phyloP scores from a whole-genome alignment of 805 yeast genomes.

The Wickerhamomyces mucosus region DNA sequence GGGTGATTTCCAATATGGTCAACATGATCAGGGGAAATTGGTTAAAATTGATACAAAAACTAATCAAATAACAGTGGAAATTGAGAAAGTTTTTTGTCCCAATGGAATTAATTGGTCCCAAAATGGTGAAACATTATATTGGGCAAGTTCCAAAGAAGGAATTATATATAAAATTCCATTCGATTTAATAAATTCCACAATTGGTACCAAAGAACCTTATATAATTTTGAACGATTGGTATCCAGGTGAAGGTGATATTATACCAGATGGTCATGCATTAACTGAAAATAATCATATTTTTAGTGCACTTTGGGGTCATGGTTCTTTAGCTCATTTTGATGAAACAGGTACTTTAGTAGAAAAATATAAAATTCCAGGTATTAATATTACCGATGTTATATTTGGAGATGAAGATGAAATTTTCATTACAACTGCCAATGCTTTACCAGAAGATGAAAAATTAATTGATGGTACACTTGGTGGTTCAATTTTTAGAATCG shows the following conservation, averaged over 20 bases:
- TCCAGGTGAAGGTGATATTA: conserved; percentile 30
- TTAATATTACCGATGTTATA: conserved; percentile 55
- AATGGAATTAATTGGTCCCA: conserved; percentile 61
- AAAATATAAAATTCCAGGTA: conserved; percentile 46
- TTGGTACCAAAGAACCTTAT: conserved; percentile 28
- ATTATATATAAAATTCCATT: conserved; percentile 39
- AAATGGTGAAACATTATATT: conserved; percentile 32
- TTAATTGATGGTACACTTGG: conserved; percentile 31
- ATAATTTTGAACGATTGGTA: conserved; percentile 26
- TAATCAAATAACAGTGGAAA: conserved; percentile 21
- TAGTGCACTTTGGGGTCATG: conserved; percentile 59
- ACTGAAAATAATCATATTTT: conserved; percentile 43
- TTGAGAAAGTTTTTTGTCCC: conserved; percentile 37
- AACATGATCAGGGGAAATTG: conserved; percentile 39
- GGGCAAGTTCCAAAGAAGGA: conserved; percentile 42
- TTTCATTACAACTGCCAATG: conserved; percentile 60
- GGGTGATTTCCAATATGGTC: conserved; percentile 39
- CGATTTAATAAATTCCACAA: conserved; percentile 32
- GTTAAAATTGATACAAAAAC: conserved; percentile 28
- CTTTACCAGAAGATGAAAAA: conserved; percentile 30
- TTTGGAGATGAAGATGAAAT: conserved; percentile 51
- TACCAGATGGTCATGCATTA: conserved; percentile 76
- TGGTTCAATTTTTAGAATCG: conserved; percentile 45
- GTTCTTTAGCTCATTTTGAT: conserved; percentile 44
- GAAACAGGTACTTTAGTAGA: conserved; percentile 39